Evolutionary conservation across 2,329 filamentous ascomycete species (phyloP), one percentile per base, ranked within the genome.

Genomic region (Magnaporthales sp.): DNA sequence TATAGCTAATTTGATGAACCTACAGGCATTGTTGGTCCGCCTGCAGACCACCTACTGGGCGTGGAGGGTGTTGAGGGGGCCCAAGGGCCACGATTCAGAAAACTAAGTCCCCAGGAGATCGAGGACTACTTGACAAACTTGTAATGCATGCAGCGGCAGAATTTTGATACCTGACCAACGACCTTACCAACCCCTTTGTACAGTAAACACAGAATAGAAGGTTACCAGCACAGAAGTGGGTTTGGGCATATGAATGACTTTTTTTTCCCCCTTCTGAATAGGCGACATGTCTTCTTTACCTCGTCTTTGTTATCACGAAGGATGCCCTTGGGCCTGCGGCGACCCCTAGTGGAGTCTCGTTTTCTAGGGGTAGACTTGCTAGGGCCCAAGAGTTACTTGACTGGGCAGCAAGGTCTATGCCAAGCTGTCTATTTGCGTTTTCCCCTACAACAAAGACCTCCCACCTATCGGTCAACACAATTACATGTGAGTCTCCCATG

Each of bases 111-210:
- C 75, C 92, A 97, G 81, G 95, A 99, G 83, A 98, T 99, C 76
- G 95, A 99, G 84, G 95, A 99, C 80, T 99, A 99, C 83, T 83
- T 99, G 79, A 98, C 95, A 79, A 98, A 97, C 86, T 88, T 99
- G 86, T 98, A 86, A 88, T 76, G 67, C 56, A 60, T 13, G 56
- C 4, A 60, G 27, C 22, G 56, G 56, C 27, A 60, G 56, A 26
- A 26, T 63, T 63, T 63, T 63, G 61, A 63, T 56, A 30, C 38
- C n/a, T 64, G 38, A 22, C 63, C 38, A 64, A 64, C 63, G 26
- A 60, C 62, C 63, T 54, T 46, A 30, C 38, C 15, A 54, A 54
- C 63, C 63, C 56, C 26, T 54, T 64, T 64, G 63, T 64, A 64
- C 63, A 64, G 63, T 64, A 64, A 38, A 64, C 32, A 46, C 38